Base-by-base conservation (phyloP, 2,329 filamentous ascomycete genomes). In the Xylaria digitata region DNA sequence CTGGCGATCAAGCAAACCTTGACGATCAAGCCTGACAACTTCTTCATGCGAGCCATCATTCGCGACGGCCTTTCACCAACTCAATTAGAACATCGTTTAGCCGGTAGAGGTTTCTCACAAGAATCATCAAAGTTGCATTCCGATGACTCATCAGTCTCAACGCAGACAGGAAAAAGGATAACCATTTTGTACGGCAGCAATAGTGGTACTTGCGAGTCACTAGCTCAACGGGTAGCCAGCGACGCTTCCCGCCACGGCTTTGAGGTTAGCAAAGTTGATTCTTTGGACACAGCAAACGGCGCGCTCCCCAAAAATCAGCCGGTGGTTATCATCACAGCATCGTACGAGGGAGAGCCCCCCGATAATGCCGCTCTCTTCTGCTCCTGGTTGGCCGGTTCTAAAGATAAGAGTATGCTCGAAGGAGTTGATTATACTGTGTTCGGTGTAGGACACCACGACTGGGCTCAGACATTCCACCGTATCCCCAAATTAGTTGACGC, bases 101-200 rank as follows among this genome's bases (percentile, higher is more conserved):
- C 79, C 3, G 83, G 80, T 19, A 71, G 63, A 6, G 62, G 67
- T 7, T 11, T 13, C 54, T 68, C 45, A 37, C 62, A 19, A 59
- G 72, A 68, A 1, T 40, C 68, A 0, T 32, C 70, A 2, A 71
- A 68, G 21, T 50, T 42, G 7, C 48, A 61, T 8, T 54, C 61
- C 2, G 67, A 68, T 13, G 62, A 60, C 1, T 15, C 63, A 8
- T 57, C 70, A n/a, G 45, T 48, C 21, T 23, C 49, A 15, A 15
- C 45, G 9, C 45, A 40, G 52, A 59, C 65, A 13, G 78, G 78
- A 23, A 82, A 81, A 65, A 83, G 83, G 0, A 77, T 94, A 70
- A 85, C 85, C n/a, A 85, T 94, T 21, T 85, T 89, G 49, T 94
- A 92, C 73, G 92, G 92, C 2, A 91, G 89, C 19, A 92, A 93